A percentile compares a stretch with the other conserved stretches of the same genome.
Evolutionary conservation across 805 yeast species (phyloP).

Genomic region (Lipomyces japonicus): DNA sequence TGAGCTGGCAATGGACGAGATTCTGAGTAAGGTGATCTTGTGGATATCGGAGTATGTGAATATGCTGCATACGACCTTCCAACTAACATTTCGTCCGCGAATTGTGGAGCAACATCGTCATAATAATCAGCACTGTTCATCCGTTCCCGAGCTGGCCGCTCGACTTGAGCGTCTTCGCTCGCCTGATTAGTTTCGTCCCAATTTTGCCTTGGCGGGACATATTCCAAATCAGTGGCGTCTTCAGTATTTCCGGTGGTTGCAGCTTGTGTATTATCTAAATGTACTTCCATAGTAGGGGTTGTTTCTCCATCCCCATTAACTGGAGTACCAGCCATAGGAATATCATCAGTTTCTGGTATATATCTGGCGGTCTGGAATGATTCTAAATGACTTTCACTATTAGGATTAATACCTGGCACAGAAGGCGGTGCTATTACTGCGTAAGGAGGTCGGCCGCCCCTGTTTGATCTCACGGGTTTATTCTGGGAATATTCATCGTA

Average conservation of each 20-base stretch:
- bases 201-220: slow-evolving; percentile 15
- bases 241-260: not conserved
- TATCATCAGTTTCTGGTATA: slow-evolving; percentile 1
- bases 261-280: not conserved
- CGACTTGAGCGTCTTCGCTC: not conserved
- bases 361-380: slow-evolving; percentile 8
- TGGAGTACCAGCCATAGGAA: slow-evolving; percentile 21
- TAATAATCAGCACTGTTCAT: slow-evolving; percentile 13
- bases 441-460: slow-evolving; percentile 6
- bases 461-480: not conserved
- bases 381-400: not conserved
- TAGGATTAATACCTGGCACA: not conserved
- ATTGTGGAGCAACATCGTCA: slow-evolving; percentile 26
- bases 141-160: not conserved
- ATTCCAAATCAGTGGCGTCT: slow-evolving; percentile 1
- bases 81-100: slow-evolving; percentile 9
- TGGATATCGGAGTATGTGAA: slow-evolving; percentile 10
- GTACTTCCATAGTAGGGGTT: not conserved
- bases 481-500: no score
- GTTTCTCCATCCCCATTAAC: not conserved
- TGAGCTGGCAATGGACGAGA: slow-evolving; percentile 7
- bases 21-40: slow-evolving; percentile 12
- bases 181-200: slow-evolving; percentile 5
- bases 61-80: slow-evolving; percentile 1
- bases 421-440: slow-evolving; percentile 10